These are phyloP conservation scores for Glonium stellatum DNA, from an alignment of 495 filamentous ascomycete species.

Conservation along the genomic window DNA sequence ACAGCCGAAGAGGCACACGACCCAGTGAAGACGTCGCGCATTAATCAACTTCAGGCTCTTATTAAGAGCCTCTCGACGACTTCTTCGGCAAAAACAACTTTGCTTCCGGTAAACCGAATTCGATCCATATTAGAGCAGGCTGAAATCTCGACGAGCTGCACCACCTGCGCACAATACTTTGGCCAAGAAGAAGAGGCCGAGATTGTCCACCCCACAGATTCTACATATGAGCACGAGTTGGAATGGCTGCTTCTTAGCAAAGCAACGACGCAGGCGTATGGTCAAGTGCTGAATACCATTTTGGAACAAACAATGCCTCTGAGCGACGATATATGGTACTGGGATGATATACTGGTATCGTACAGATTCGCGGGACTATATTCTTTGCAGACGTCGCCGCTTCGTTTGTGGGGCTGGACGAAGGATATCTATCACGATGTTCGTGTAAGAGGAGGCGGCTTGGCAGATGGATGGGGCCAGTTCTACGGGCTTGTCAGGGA, in stretches of 20 bases:
- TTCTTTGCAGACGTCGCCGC: constrained; percentile 72
- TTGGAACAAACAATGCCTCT: constrained; percentile 74
- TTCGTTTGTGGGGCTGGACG: constrained; percentile 59
- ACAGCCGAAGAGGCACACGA: constrained; percentile 26
- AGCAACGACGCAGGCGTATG: constrained; percentile 77
- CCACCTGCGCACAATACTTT: constrained; percentile 26
- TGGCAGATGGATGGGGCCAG: constrained; percentile 56
- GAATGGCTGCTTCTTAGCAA: constrained; percentile 86
- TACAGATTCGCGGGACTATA: constrained; percentile 66
- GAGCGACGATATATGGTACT: constrained; percentile 82
- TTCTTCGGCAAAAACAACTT: constrained; percentile 48
- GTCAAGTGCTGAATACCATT: constrained; percentile 62
- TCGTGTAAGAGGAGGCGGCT: constrained; percentile 38
- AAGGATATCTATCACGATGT: constrained; percentile 57
- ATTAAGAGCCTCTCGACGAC: constrained; percentile 63
- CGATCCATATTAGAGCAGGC: constrained; percentile 54
- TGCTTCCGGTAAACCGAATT: constrained; percentile 46
- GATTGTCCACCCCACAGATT: constrained; percentile 11
- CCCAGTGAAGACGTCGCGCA: constrained; percentile 21
- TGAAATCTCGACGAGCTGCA: constrained; percentile 35
- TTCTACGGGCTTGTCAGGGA: constrained; percentile 77
- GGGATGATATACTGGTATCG: constrained; percentile 76
- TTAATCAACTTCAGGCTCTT: constrained; percentile 50
- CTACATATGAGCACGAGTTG: constrained; percentile 59
- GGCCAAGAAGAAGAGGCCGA: constrained; percentile 19